phyloP scores from a whole-genome alignment of 305 asterid genomes.

The Fraxinus nigra region DNA sequence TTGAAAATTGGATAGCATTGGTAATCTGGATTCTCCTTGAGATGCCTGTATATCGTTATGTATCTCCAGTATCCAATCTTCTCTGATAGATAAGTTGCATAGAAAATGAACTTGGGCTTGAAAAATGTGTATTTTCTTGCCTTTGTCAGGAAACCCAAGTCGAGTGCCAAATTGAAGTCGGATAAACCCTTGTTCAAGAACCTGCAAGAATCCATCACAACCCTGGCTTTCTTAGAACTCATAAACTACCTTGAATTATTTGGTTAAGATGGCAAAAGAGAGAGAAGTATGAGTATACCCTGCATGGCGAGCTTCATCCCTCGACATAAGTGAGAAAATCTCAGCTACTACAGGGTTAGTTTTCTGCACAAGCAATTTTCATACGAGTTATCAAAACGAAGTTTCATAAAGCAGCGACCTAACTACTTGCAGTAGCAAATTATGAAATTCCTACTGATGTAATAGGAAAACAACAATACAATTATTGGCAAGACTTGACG shows the following conservation, averaged over 20 bases:
- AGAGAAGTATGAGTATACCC: constrained; percentile 47
- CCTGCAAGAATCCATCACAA: constrained; percentile 19
- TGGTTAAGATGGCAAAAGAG: neutral
- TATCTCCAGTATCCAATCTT: constrained; percentile 99
- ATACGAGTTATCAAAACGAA: constrained; percentile 8
- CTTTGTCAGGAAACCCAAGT: constrained; percentile 94
- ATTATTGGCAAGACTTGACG: neutral
- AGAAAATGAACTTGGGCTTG: constrained; percentile 99
- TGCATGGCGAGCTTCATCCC: constrained; percentile 96
- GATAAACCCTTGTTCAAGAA: constrained; percentile 56
- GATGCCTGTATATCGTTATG: constrained; percentile 94
- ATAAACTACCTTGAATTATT: neutral
- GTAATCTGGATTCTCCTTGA: constrained; percentile 85
- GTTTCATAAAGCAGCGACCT: neutral
- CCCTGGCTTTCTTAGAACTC: neutral
- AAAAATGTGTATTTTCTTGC: constrained; percentile 95
- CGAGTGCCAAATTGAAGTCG: constrained; percentile 86
- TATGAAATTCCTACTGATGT: neutral
- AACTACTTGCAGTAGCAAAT: neutral
- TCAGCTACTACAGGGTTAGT: constrained; percentile 94
- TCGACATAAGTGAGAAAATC: constrained; percentile 92
- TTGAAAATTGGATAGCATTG: constrained; percentile 97
- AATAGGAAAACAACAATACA: neutral
- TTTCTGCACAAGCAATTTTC: constrained; percentile 53
- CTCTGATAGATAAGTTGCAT: constrained; percentile 91